Percentiles rank a stretch among this genome's conserved stretches.
These are phyloP conservation scores for Rhizoclosmatium sp. DNA, from an alignment of 192 early-diverging fungal species.

Conservation along the genomic window DNA sequence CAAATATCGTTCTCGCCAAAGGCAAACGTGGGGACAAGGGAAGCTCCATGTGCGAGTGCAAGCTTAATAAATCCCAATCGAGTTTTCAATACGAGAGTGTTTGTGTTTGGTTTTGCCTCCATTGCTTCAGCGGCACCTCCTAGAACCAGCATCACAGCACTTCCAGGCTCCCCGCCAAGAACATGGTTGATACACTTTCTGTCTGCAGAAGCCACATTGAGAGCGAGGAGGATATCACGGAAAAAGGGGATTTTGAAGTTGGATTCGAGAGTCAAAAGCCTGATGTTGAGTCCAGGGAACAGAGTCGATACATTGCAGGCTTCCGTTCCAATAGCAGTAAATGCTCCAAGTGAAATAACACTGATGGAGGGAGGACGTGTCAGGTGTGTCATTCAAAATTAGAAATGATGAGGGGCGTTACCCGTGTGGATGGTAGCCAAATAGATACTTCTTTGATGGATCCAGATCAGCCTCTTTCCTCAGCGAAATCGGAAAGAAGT, in stretches of 20 bases:
- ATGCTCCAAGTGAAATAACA: constrained; percentile 84
- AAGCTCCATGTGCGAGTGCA: constrained; percentile 82
- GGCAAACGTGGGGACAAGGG: constrained; percentile 86
- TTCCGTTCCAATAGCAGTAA: constrained; percentile 84
- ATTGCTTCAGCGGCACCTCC: constrained; percentile 89
- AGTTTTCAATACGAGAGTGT: constrained; percentile 40
- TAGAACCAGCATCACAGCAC: constrained; percentile 82
- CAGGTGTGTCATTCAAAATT: constrained; percentile 7
- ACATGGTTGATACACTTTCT: constrained; percentile 80
- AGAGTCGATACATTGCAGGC: constrained; percentile 74
- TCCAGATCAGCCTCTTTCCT: constrained; percentile 87
- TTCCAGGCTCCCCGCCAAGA: constrained; percentile 50
- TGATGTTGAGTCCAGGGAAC: constrained; percentile 82
- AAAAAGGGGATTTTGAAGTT: constrained; percentile 89
- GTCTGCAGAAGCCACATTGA: constrained; percentile 81
- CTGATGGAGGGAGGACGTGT: constrained; percentile 47
- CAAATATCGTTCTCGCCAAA: constrained; percentile 97
- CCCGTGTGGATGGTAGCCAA: constrained; percentile 92
- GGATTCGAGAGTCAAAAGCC: constrained; percentile 80
- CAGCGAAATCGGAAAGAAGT: constrained; percentile 82
- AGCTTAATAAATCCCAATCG: constrained; percentile 91
- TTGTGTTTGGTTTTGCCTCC: constrained; percentile 31
- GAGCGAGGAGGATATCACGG: constrained; percentile 79
- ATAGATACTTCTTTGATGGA: constrained; percentile 83
- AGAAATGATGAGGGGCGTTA: neutral